These are phyloP conservation scores for Kazachstania viticola DNA, from an alignment of 805 yeast genomes.

Conservation along the genomic window DNA sequence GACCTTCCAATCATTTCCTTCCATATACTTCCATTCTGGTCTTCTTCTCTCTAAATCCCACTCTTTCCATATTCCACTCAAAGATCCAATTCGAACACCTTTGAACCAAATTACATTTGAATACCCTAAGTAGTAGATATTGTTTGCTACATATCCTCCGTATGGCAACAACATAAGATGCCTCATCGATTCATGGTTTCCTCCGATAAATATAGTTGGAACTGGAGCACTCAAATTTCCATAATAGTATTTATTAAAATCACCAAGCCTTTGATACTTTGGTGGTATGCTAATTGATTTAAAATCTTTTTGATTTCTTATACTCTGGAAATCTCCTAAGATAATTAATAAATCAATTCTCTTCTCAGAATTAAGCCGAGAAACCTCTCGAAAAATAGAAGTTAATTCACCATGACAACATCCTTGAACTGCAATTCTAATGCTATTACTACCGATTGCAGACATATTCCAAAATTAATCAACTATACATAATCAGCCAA, in stretches of 20 bases:
- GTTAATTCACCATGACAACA: constrained; percentile 80
- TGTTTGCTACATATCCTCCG: constrained; percentile 93
- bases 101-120: constrained; percentile 61
- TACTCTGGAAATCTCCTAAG: constrained; percentile 87
- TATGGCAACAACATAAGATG: constrained; percentile 57
- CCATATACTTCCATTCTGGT: constrained; percentile 37
- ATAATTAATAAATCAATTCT: constrained; percentile 54
- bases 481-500: too few species aligned
- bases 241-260: constrained; percentile 69
- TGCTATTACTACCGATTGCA: not conserved
- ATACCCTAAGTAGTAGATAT: constrained; percentile 75
- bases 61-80: constrained; percentile 71
- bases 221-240: constrained; percentile 49
- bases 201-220: constrained; percentile 78
- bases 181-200: constrained; percentile 87
- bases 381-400: constrained; percentile 38
- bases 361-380: constrained; percentile 9
- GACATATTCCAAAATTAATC: too few species aligned
- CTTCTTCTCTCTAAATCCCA: constrained; percentile 36
- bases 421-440: constrained; percentile 64
- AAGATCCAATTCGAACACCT: constrained; percentile 69
- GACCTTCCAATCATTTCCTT: constrained; percentile 22
- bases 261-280: constrained; percentile 67
- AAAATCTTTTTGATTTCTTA: constrained; percentile 54
- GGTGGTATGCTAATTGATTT: constrained; percentile 64